Evolutionary conservation across 192 early-diverging fungal species (phyloP).

Genomic region (Linnemannia hyalina): DNA sequence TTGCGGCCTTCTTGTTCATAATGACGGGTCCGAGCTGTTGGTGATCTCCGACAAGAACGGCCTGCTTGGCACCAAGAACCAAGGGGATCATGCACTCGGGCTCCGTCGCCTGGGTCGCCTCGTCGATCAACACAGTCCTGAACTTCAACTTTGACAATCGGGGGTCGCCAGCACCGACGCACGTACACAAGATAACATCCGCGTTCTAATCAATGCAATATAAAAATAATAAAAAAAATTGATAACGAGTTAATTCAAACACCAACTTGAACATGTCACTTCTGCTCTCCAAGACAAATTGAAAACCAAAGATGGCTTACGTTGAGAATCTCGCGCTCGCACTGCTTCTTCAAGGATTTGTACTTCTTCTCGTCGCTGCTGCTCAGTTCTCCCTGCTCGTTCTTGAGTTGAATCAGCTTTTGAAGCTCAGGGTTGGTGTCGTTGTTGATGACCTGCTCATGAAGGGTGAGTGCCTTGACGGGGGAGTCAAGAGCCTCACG

Average conservation of each 20-base stretch:
- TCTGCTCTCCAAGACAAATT: neutral
- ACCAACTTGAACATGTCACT: neutral
- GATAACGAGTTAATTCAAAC: neutral
- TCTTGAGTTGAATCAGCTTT: constrained; percentile 90
- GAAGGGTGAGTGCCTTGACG: constrained; percentile 93
- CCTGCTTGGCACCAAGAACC: constrained; percentile 95
- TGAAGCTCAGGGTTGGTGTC: constrained; percentile 95
- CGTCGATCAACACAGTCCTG: constrained; percentile 95
- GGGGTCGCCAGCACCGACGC: constrained; percentile 97
- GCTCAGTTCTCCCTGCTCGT: constrained; percentile 93
- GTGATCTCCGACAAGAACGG: constrained; percentile 98
- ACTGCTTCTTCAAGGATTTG: constrained; percentile 82
- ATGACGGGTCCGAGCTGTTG: constrained; percentile 99
- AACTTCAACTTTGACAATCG: constrained; percentile 91
- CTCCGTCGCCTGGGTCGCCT: constrained; percentile 97
- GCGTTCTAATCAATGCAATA: constrained; percentile 69
- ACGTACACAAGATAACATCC: constrained; percentile 98
- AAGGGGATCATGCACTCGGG: constrained; percentile 99
- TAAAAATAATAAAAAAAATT: neutral
- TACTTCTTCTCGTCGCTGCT: constrained; percentile 89
- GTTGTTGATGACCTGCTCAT: constrained; percentile 97
- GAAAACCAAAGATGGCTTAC: constrained; percentile 40
- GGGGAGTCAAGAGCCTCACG: constrained; percentile 96
- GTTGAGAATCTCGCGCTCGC: constrained; percentile 92
- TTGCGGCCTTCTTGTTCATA: constrained; percentile 95